Evolutionary conservation across 305 asterid species (phyloP).

Genomic region (Rubia peregrina): DNA sequence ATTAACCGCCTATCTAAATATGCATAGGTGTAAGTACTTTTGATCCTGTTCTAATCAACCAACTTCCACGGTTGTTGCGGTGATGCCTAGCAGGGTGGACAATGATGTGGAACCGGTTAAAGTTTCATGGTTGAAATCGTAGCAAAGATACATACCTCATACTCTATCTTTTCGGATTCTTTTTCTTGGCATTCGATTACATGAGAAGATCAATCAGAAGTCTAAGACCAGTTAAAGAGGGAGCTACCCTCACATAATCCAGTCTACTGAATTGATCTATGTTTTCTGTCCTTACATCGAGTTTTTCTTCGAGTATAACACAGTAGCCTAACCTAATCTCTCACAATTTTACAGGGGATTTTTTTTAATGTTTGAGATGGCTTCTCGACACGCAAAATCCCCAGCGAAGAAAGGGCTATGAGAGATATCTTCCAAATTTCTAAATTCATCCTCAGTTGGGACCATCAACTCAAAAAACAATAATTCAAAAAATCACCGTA

Average conservation of each 20-base stretch:
- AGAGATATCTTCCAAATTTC: no score
- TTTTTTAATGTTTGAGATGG: no score
- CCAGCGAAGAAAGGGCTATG: no score
- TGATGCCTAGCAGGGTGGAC: slow-evolving; percentile 35
- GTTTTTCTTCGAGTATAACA: no score
- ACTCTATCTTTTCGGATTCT: slow-evolving; percentile 39
- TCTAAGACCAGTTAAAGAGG: slow-evolving; percentile 58
- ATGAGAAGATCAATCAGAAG: slow-evolving; percentile 40
- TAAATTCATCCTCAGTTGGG: no score
- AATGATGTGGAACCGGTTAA: slow-evolving; percentile 30
- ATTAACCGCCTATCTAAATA: neutral
- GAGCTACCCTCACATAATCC: slow-evolving; percentile 40
- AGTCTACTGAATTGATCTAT: no score
- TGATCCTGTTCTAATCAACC: neutral
- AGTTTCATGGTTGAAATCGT: slow-evolving; percentile 32
- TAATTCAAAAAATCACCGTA: no score
- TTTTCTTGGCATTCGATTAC: slow-evolving; percentile 38
- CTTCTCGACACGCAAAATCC: no score
- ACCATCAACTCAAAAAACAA: no score
- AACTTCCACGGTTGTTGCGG: slow-evolving; percentile 3
- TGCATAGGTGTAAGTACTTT: neutral
- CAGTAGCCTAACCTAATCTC: no score
- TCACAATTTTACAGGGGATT: no score
- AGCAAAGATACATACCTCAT: slow-evolving; percentile 43
- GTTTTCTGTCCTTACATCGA: no score